phyloP scores from a whole-genome alignment of 225 moss, liverwort and hornwort species.

The Physcomitrellopsis africana region DNA sequence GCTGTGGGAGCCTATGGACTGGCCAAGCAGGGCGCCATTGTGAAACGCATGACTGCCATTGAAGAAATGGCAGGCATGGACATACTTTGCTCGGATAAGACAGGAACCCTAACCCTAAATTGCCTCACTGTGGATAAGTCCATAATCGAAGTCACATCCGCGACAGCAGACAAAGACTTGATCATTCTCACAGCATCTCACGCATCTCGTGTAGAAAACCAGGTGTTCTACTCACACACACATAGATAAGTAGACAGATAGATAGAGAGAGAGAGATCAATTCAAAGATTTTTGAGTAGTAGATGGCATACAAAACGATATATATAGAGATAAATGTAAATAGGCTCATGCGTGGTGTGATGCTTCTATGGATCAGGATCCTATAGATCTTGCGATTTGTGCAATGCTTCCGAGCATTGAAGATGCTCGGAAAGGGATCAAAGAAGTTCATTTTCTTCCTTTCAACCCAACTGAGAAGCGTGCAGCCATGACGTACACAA shows the following conservation, averaged over 20 bases:
- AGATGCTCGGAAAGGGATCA: conserved; percentile 68
- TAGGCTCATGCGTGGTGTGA: neutral
- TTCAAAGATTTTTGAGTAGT: too few relatives aligned
- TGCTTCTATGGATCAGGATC: conserved; percentile 47
- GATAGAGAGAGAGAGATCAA: too few relatives aligned
- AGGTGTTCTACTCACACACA: conserved; percentile 27
- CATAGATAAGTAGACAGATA: too few relatives aligned
- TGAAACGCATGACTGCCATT: conserved; percentile 89
- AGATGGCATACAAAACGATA: too few relatives aligned
- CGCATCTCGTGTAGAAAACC: conserved; percentile 66
- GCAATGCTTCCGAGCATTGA: conserved; percentile 56
- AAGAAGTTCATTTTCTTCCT: conserved; percentile 74
- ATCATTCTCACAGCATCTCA: conserved; percentile 58
- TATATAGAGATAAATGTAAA: too few relatives aligned
- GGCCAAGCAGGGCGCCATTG: conserved; percentile 78
- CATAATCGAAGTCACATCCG: conserved; percentile 66
- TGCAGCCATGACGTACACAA: conserved; percentile 68
- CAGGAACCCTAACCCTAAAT: conserved; percentile 84
- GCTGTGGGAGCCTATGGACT: conserved; percentile 80
- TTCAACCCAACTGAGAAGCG: conserved; percentile 77
- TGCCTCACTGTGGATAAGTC: conserved; percentile 67
- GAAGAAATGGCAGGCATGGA: conserved; percentile 90
- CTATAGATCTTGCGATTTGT: conserved; percentile 76
- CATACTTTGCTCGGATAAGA: conserved; percentile 85
- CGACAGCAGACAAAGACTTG: conserved; percentile 47